Evolutionary conservation across 192 early-diverging fungal genomes (phyloP).

Genomic region (Oehlia diaphana): DNA sequence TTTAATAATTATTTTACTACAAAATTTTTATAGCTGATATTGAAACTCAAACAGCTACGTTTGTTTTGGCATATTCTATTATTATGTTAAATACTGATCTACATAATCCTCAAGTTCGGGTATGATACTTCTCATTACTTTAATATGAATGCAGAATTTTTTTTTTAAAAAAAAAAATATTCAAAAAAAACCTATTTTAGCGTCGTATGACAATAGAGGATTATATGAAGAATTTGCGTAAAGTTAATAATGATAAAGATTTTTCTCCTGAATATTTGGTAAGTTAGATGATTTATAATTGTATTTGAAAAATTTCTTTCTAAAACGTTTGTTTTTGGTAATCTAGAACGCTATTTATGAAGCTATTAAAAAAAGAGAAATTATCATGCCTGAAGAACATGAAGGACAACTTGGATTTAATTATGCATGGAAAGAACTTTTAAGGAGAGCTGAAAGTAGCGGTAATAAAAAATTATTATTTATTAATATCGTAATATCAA

Average conservation of each 20-base stretch:
- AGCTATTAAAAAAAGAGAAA: conserved; percentile 87
- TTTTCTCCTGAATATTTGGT: conserved; percentile 82
- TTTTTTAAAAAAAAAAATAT: not conserved
- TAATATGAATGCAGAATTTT: not conserved
- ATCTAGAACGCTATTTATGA: conserved; percentile 69
- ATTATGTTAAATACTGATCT: conserved; percentile 99
- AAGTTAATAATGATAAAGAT: conserved; percentile 83
- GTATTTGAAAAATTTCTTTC: not conserved
- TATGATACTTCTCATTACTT: not conserved
- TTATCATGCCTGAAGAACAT: conserved; percentile 96
- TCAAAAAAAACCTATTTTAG: conserved; percentile 33
- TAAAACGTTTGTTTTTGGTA: not conserved
- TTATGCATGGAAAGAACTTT: conserved; percentile 87
- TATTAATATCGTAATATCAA: not conserved
- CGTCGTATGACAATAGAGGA: conserved; percentile 88
- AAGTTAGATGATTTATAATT: conserved; percentile 3
- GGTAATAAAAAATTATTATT: conserved; percentile 1
- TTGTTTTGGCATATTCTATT: conserved; percentile 88
- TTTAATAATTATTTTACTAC: not conserved
- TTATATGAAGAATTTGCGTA: conserved; percentile 85
- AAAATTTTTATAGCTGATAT: conserved; percentile 58
- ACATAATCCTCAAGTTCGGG: conserved; percentile 89
- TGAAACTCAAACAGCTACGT: conserved; percentile 77
- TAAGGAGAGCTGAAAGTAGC: conserved; percentile 51
- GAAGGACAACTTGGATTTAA: conserved; percentile 93